Conservation (phyloP, 495 filamentous ascomycete genomes). For the Massariosphaeria phaeospora region DNA sequence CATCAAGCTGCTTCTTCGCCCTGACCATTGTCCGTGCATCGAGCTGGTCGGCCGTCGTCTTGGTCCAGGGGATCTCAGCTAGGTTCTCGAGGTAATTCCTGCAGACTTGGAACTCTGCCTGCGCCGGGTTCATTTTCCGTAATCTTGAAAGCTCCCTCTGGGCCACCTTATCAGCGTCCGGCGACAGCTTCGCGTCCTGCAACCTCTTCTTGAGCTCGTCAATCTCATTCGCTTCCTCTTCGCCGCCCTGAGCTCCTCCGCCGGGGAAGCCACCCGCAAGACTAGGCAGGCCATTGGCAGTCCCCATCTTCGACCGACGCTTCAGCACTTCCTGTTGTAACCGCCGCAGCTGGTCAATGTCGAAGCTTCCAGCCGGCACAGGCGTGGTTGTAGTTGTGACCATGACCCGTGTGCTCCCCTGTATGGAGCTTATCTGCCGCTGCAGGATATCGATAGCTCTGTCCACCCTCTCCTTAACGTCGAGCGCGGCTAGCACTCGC, state of each 20-base stretch:
- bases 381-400: conserved; percentile 48
- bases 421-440: conserved; percentile 71
- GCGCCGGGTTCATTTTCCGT: conserved; percentile 89
- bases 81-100: conserved; percentile 94
- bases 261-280: conserved; percentile 39
- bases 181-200: conserved; percentile 69
- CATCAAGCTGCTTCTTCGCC: conserved; percentile 86
- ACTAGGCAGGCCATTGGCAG: conserved; percentile 49
- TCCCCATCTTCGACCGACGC: conserved; percentile 47
- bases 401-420: conserved; percentile 72
- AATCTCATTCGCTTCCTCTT: conserved; percentile 68
- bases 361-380: conserved; percentile 33
- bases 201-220: conserved; percentile 86
- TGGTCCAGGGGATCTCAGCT: conserved; percentile 89
- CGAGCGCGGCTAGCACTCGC: conserved; percentile 68
- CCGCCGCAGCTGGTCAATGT: conserved; percentile 48
- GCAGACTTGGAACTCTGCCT: conserved; percentile 91
- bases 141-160: conserved; percentile 83
- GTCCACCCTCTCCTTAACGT: conserved; percentile 70
- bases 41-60: conserved; percentile 79
- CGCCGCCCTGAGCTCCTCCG: conserved; percentile 47
- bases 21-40: conserved; percentile 70
- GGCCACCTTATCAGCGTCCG: conserved; percentile 77
- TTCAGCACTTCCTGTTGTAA: conserved; percentile 52
- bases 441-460: conserved; percentile 75